These are phyloP conservation scores for Cudoniella acicularis DNA, from an alignment of 495 filamentous ascomycete species.

Conservation along the genomic window DNA sequence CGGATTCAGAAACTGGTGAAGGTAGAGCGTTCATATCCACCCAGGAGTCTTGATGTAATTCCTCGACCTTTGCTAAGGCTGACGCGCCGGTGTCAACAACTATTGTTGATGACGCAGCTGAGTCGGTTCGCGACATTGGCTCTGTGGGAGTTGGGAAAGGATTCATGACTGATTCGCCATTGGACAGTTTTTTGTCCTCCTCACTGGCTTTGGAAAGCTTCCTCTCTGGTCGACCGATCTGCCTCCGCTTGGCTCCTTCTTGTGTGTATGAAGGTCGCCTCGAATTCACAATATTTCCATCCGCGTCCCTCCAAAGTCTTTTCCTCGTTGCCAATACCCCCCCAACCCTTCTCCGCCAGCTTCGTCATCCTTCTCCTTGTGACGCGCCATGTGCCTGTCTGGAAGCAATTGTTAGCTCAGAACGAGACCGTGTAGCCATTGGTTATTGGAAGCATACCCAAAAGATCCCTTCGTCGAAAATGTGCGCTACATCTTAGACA, in stretches of 20 bases:
- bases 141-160: conserved; percentile 4
- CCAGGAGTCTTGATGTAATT: conserved; percentile 13
- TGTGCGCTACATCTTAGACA: conserved; percentile 55
- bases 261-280: conserved; percentile 32
- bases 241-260: conserved; percentile 19
- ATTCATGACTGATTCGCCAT: not conserved
- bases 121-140: conserved; percentile 11
- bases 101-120: conserved; percentile 17
- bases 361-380: conserved; percentile 57
- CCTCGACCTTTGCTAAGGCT: not conserved
- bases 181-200: not conserved
- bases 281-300: conserved; percentile 52
- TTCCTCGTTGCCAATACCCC: conserved; percentile 58
- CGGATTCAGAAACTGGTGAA: conserved; percentile 14
- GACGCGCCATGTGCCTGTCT: conserved; percentile 58
- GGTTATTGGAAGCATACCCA: conserved; percentile 37
- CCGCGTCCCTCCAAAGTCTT: conserved; percentile 50
- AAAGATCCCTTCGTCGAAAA: conserved; percentile 51
- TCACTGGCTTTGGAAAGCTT: conserved; percentile 9
- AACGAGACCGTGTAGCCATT: not conserved
- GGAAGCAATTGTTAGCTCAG: conserved; percentile 2
- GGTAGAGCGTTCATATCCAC: conserved; percentile 13
- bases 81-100: conserved; percentile 16
- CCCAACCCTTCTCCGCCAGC: conserved; percentile 56
- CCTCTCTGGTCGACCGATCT: conserved; percentile 14